Conservation (phyloP, 1,139 yeast species). For the Groenewaldozyma sp. region DNA sequence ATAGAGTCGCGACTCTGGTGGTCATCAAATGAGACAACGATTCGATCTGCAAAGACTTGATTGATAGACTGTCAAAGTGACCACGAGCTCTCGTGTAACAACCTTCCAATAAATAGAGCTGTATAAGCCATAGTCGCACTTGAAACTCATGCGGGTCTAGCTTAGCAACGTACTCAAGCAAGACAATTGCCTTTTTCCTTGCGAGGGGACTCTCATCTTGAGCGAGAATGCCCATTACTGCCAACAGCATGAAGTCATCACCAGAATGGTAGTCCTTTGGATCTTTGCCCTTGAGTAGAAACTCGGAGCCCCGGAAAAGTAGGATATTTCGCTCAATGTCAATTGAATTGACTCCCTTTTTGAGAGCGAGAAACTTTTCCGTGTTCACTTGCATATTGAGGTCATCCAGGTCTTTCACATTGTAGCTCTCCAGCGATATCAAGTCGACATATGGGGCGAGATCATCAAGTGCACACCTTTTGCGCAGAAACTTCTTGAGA, state of each 20-base stretch:
- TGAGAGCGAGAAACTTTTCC: conserved; percentile 37
- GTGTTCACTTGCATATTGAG: conserved; percentile 41
- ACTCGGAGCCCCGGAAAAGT: conserved; percentile 31
- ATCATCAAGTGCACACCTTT: conserved; percentile 56
- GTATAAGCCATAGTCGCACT: conserved; percentile 60
- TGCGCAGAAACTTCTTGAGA: conserved; percentile 37
- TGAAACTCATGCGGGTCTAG: conserved; percentile 59
- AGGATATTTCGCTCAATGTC: conserved; percentile 26
- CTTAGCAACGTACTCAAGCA: conserved; percentile 40
- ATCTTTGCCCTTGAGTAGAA: conserved; percentile 32
- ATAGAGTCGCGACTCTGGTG: conserved; percentile 38
- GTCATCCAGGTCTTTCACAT: conserved; percentile 17
- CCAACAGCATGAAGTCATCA: conserved; percentile 52
- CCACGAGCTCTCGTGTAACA: conserved; percentile 41
- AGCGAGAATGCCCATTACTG: conserved; percentile 30
- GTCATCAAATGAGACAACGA: conserved; percentile 52
- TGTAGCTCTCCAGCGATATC: conserved; percentile 2
- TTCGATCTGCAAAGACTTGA: conserved; percentile 75
- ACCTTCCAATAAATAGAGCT: conserved; percentile 54
- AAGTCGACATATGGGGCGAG: conserved; percentile 22
- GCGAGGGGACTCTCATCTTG: conserved; percentile 13
- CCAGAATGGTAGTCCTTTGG: conserved; percentile 58
- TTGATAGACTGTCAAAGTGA: conserved; percentile 46
- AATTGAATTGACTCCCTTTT: conserved; percentile 15
- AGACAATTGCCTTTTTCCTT: conserved; percentile 30